A percentile compares a stretch with the other conserved stretches of the same genome.
Evolutionary conservation across 2,329 filamentous ascomycete species (phyloP).

Genomic region (Paecilomyces formosus): DNA sequence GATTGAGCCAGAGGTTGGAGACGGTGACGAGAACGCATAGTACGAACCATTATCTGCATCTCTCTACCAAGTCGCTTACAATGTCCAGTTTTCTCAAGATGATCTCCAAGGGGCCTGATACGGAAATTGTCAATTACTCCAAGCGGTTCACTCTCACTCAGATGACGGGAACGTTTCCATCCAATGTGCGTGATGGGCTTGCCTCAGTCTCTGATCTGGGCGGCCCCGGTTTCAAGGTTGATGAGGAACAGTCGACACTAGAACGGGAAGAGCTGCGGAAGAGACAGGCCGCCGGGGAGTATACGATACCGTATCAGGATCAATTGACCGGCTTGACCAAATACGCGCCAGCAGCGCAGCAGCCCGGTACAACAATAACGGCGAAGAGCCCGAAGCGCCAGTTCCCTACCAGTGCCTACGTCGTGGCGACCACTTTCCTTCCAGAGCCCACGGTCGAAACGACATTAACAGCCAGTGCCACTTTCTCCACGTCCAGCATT

Average conservation of each 20-base stretch:
- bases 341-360: slow-evolving; percentile 55
- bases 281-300: slow-evolving; percentile 20
- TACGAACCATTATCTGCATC: slow-evolving; percentile 25
- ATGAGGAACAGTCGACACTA: slow-evolving; percentile 10
- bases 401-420: slow-evolving; percentile 49
- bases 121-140: slow-evolving; percentile 53
- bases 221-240: slow-evolving; percentile 7
- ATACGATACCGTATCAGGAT: slow-evolving; percentile 45
- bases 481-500: slow-evolving; percentile 43
- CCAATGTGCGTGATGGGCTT: slow-evolving; percentile 21
- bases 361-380: slow-evolving; percentile 54
- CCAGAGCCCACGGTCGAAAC: slow-evolving; percentile 39
- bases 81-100: slow-evolving; percentile 51
- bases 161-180: slow-evolving; percentile 55
- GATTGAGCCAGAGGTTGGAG: slow-evolving; percentile 38
- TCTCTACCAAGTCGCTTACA: not conserved
- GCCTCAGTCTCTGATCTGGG: slow-evolving; percentile 15
- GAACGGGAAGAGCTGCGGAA: slow-evolving; percentile 20
- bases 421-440: slow-evolving; percentile 45
- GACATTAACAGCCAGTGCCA: slow-evolving; percentile 45
- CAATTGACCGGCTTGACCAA: slow-evolving; percentile 49
- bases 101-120: slow-evolving; percentile 46
- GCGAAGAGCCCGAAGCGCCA: slow-evolving; percentile 42
- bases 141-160: slow-evolving; percentile 55
- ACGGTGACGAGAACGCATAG: slow-evolving; percentile 48